Evolutionary conservation across 441 rosid genomes (phyloP), one percentile per base, ranked within the genome.

Genomic region (Populus hybrid): DNA sequence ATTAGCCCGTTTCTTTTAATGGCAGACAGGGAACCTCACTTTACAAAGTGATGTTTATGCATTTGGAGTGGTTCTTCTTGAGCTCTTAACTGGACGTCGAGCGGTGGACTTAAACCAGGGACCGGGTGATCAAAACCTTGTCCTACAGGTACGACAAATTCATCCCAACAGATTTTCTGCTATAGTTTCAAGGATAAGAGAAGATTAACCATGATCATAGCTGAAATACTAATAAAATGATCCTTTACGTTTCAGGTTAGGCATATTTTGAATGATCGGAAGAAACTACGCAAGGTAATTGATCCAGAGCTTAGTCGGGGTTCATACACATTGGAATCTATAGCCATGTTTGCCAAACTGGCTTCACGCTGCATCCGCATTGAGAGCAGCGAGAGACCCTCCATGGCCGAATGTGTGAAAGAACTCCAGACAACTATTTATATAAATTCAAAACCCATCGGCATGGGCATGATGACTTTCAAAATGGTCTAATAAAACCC

Each of bases 31-130:
- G 73, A 95, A 93, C 76, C 93, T 95, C 79, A 93, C 98, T 61
- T 82, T 95, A 84, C 93, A 93, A 84, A 92, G 97, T 73, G 99
- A 95, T 86, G 97, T 93, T 57, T 95, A 95, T 87, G 98, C 98
- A 81, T 95, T 92, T 69, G 97, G 99, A 8, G 97, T 93, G 74
- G 98, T 95, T 80, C 96, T 95, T 75, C 87, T 95, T 67, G 98
- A 95, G 87, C 95, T 93, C 78, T 86, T 93, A 79, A 95, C 98
- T 2, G 99, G 98, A 75, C 92, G 98, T 61, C 87, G 97, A 88
- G 99, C 99, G 0, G 91, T 95, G 64, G 97, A 92, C 88, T 78
- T 93, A 79, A 91, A 85, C 87, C 97, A 91, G 80, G 98, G 93
- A 35, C 88, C 90, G 73, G 84, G 85, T 66, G 97, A 95, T 79